A percentile compares a stretch with the other conserved stretches of the same genome.
phyloP scores from a whole-genome alignment of 208 protist genomes.

The Histomonas meleagridis region DNA sequence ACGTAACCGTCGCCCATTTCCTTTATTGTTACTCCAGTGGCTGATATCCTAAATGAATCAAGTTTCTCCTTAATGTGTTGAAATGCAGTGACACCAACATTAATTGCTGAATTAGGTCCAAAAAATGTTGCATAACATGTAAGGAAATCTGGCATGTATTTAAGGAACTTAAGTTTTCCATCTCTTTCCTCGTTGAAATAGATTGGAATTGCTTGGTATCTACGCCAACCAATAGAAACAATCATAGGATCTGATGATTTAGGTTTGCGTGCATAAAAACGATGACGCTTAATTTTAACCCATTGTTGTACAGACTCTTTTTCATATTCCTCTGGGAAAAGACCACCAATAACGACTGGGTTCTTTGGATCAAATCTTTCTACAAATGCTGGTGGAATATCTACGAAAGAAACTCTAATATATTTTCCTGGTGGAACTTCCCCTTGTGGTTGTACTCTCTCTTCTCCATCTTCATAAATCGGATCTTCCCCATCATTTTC shows the following conservation, averaged over 20 bases:
- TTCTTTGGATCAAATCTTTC: conserved; percentile 42
- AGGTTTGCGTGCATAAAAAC: conserved; percentile 83
- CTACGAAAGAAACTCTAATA: conserved; percentile 75
- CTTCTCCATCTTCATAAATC: conserved; percentile 31
- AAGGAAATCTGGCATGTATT: conserved; percentile 98
- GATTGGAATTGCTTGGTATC: conserved; percentile 74
- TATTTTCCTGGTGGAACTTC: conserved; percentile 66
- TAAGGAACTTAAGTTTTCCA: conserved; percentile 81
- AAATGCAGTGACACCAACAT: conserved; percentile 63
- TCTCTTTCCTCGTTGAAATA: conserved; percentile 75
- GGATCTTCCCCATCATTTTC: conserved; percentile 58
- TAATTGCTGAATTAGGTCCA: conserved; percentile 78
- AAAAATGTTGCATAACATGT: conserved; percentile 92
- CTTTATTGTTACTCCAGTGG: conserved; percentile 76
- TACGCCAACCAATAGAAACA: conserved; percentile 92
- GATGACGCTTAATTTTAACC: conserved; percentile 82
- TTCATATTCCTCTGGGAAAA: conserved; percentile 77
- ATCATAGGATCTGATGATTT: conserved; percentile 94
- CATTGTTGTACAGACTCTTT: conserved; percentile 70
- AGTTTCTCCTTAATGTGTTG: conserved; percentile 39
- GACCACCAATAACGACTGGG: conserved; percentile 57
- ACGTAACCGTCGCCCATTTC: conserved; percentile 73
- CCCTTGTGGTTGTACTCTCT: background rate
- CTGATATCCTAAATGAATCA: conserved; percentile 35
- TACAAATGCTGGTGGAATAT: conserved; percentile 82